Percentiles rank a stretch among this genome's conserved stretches.
Evolutionary conservation across 2,329 filamentous ascomycete species (phyloP).

Genomic region (Colletotrichum coccodes): DNA sequence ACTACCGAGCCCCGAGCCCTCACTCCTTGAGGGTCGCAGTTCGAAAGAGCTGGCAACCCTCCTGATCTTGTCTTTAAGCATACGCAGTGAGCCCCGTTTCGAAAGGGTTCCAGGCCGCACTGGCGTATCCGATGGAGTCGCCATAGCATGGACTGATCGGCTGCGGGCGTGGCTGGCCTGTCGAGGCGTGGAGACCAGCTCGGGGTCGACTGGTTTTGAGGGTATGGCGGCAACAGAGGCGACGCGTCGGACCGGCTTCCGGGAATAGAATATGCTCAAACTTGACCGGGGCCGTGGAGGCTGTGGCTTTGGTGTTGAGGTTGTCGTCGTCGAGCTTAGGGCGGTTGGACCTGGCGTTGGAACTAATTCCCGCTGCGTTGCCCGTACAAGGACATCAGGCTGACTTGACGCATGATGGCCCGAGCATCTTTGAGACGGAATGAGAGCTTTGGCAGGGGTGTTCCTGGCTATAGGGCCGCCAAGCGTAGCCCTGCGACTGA

Average conservation of each 20-base stretch:
- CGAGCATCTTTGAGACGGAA: not conserved
- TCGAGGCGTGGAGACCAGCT: not conserved
- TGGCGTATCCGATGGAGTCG: not conserved
- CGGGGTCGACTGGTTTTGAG: not conserved
- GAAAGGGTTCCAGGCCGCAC: not conserved
- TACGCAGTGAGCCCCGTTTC: conserved; percentile 14
- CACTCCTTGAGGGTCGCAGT: conserved; percentile 4
- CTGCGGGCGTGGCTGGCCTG: not conserved
- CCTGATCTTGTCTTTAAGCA: conserved; percentile 18
- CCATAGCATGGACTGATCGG: not conserved
- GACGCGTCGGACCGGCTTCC: conserved; percentile 1
- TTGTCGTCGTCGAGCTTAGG: not conserved
- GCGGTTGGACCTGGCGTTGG: not conserved
- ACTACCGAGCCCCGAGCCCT: not conserved
- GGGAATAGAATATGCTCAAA: not conserved
- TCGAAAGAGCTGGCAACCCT: conserved; percentile 30
- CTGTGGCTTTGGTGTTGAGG: not conserved
- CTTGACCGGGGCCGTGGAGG: not conserved
- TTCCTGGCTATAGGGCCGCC: not conserved
- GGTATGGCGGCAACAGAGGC: not conserved
- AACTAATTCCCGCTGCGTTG: not conserved
- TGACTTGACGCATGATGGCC: not conserved
- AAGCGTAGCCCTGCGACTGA: not conserved
- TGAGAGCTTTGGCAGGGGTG: not conserved
- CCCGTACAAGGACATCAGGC: not conserved